A percentile compares a stretch with the other conserved stretches of the same genome.
These are phyloP conservation scores for Sophora flavescens DNA, from an alignment of 306 rosid genomes.

Conservation along the genomic window DNA sequence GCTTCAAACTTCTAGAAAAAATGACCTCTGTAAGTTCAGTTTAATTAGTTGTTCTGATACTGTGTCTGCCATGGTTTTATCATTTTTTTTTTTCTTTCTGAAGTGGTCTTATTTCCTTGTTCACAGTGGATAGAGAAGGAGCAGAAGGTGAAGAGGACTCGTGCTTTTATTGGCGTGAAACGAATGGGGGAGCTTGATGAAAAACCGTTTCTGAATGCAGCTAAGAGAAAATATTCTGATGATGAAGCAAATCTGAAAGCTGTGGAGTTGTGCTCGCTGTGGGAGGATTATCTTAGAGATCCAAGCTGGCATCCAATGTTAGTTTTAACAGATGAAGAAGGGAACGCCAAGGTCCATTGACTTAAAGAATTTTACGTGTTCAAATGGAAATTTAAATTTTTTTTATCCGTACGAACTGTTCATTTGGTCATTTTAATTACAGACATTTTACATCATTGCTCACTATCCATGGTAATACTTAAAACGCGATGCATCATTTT, in stretches of 20 bases:
- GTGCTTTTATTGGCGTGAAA: constrained; percentile 54
- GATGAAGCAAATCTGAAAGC: constrained; percentile 57
- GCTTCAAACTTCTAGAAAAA: constrained; percentile 22
- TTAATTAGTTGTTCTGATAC: constrained; percentile 16
- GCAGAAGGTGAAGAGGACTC: not conserved
- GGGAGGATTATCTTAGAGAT: constrained; percentile 70
- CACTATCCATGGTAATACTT: not conserved
- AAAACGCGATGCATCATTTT: not conserved
- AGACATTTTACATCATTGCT: not conserved
- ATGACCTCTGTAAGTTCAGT: constrained; percentile 4
- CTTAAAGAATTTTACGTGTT: constrained; percentile 9
- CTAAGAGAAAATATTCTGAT: constrained; percentile 46
- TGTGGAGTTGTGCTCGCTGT: constrained; percentile 53
- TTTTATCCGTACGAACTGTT: not conserved
- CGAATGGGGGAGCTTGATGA: constrained; percentile 57
- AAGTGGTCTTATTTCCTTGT: constrained; percentile 30
- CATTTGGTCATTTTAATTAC: not conserved
- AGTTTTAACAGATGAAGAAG: constrained; percentile 46
- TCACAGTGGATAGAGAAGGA: constrained; percentile 50
- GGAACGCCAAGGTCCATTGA: constrained; percentile 46
- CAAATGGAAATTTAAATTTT: not conserved
- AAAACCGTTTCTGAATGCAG: constrained; percentile 58
- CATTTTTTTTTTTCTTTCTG: constrained; percentile 19
- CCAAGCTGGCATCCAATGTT: constrained; percentile 90
- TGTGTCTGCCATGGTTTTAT: constrained; percentile 1